Conservation (phyloP, 352 stramenopile genomes). For the Aphanomyces stellatus region DNA sequence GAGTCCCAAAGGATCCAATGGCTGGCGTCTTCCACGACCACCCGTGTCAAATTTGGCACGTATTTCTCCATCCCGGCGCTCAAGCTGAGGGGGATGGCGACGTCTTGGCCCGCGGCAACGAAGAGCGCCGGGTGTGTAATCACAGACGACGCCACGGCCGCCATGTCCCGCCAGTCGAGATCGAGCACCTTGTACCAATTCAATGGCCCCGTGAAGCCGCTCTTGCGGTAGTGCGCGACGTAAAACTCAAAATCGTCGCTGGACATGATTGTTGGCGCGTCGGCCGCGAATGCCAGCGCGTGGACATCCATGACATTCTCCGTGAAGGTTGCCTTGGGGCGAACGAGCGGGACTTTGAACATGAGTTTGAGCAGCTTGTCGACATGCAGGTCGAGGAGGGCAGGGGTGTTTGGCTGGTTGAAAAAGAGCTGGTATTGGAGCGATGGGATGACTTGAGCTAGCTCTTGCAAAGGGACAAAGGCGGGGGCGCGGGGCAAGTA, state of each 20-base stretch:
- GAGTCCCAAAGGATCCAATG: not conserved
- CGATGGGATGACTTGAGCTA: slow-evolving; percentile 38
- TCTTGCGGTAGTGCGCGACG: slow-evolving; percentile 31
- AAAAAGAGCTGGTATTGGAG: slow-evolving; percentile 58
- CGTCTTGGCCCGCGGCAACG: slow-evolving; percentile 33
- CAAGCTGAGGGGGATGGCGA: slow-evolving; percentile 36
- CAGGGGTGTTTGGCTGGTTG: slow-evolving; percentile 18
- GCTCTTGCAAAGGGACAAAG: slow-evolving; percentile 34
- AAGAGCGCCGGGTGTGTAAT: slow-evolving; percentile 37
- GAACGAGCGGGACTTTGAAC: not conserved
- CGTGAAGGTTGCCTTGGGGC: not conserved
- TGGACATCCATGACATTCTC: not conserved
- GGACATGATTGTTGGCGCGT: slow-evolving; percentile 21
- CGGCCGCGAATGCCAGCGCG: slow-evolving; percentile 28
- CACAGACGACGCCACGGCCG: not conserved
- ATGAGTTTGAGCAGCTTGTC: not conserved
- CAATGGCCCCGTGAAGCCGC: slow-evolving; percentile 29
- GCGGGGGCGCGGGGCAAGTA: slow-evolving; percentile 37
- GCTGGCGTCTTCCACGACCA: slow-evolving; percentile 25
- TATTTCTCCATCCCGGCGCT: slow-evolving; percentile 30
- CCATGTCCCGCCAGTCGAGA: slow-evolving; percentile 35
- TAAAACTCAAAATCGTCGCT: slow-evolving; percentile 44
- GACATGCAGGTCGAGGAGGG: slow-evolving; percentile 26
- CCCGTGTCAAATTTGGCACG: slow-evolving; percentile 33
- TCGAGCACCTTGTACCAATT: slow-evolving; percentile 34